These are phyloP conservation scores for Populus davidiana DNA, from an alignment of 345 rosid species.

Conservation along the genomic window DNA sequence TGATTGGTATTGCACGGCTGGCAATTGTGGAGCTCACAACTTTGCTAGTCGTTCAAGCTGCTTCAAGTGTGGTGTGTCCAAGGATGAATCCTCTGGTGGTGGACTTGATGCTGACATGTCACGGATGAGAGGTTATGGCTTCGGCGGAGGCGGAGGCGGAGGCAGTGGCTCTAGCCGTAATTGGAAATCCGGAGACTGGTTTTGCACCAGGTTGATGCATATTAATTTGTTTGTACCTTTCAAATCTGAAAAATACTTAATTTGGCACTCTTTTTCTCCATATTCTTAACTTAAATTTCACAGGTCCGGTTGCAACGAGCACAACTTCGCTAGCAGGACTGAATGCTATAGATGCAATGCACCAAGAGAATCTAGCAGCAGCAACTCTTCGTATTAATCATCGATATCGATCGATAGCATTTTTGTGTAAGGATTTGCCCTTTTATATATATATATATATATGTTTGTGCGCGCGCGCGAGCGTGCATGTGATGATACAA, in stretches of 20 bases:
- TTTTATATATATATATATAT: too few species aligned
- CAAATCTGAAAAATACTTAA: too few species aligned
- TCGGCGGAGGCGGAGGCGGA: slow-evolving; percentile 29
- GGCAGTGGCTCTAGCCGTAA: slow-evolving; percentile 42
- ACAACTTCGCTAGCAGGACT: slow-evolving; percentile 87
- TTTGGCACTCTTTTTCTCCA: not conserved
- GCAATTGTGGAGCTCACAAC: slow-evolving; percentile 90
- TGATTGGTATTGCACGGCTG: slow-evolving; percentile 84
- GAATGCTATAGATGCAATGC: slow-evolving; percentile 94
- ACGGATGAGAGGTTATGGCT: slow-evolving; percentile 44
- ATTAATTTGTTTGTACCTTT: not conserved
- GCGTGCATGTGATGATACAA: not conserved
- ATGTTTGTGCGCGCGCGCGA: too few species aligned
- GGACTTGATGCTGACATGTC: slow-evolving; percentile 41
- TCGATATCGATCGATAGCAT: not conserved
- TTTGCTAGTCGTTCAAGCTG: slow-evolving; percentile 88
- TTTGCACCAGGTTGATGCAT: slow-evolving; percentile 60
- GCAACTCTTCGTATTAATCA: slow-evolving; percentile 10
- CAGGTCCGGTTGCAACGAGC: slow-evolving; percentile 84
- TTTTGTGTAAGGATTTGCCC: not conserved
- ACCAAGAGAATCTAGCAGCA: slow-evolving; percentile 52
- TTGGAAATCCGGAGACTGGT: slow-evolving; percentile 97
- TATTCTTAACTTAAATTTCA: not conserved
- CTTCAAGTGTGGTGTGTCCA: slow-evolving; percentile 83
- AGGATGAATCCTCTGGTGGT: slow-evolving; percentile 50